These are phyloP conservation scores for Diaporthe aspalathi DNA, from an alignment of 2,329 filamentous ascomycete species.

Conservation along the genomic window DNA sequence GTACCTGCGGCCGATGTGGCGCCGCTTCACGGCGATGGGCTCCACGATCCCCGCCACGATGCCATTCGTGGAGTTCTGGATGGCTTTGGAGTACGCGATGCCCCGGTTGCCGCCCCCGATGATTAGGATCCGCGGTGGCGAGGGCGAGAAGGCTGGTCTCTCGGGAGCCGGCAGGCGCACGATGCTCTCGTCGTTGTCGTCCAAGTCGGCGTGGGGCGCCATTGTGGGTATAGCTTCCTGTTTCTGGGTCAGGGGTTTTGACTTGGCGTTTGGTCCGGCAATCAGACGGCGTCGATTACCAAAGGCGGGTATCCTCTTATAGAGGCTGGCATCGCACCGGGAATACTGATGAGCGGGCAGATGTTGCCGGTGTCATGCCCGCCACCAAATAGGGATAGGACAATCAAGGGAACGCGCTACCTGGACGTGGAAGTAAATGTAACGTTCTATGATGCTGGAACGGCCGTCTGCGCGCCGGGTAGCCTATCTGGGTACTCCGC, in stretches of 20 bases:
- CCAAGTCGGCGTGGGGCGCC: constrained; percentile 19
- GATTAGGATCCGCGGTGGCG: not conserved
- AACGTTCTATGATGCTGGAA: not conserved
- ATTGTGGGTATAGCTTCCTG: not conserved
- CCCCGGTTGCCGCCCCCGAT: constrained; percentile 16
- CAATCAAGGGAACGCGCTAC: not conserved
- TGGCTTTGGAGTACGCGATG: constrained; percentile 5
- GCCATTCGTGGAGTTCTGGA: constrained; percentile 14
- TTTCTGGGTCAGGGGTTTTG: not conserved
- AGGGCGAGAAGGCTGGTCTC: not conserved
- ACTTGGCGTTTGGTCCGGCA: not conserved
- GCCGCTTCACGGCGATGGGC: constrained; percentile 18
- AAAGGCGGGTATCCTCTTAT: constrained; percentile 4
- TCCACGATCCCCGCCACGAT: not conserved
- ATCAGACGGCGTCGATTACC: not conserved
- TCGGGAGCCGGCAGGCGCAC: constrained; percentile 15
- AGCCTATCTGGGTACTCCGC: not conserved
- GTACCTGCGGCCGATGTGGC: constrained; percentile 8
- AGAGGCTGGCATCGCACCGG: not conserved
- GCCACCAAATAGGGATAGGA: not conserved
- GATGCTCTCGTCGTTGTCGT: not conserved
- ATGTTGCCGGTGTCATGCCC: not conserved
- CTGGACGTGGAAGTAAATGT: not conserved
- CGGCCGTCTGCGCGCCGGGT: not conserved
- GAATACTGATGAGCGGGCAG: not conserved